Conservation (phyloP, 257 asterid species). For the Solanum sejunctum region DNA sequence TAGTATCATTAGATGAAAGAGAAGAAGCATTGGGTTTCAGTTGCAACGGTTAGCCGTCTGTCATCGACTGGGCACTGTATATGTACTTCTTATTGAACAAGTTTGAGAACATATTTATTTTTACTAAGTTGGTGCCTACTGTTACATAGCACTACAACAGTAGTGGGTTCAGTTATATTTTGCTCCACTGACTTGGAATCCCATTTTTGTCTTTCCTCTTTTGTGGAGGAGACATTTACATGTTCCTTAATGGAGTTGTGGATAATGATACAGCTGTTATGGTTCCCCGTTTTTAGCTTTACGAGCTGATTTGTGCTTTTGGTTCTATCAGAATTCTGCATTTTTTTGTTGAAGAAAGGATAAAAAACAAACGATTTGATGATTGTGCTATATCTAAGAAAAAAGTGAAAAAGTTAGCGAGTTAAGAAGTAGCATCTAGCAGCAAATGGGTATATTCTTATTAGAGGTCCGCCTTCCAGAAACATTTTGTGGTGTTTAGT, state of each 20-base stretch:
- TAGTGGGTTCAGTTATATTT: background rate
- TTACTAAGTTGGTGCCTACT: background rate
- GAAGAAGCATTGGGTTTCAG: background rate
- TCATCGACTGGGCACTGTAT: background rate
- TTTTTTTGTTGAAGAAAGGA: background rate
- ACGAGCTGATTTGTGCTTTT: background rate
- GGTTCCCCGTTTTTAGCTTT: background rate
- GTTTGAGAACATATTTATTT: background rate
- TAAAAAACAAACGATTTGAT: background rate
- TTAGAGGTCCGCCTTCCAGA: background rate
- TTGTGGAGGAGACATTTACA: background rate
- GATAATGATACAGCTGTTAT: background rate
- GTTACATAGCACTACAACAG: background rate
- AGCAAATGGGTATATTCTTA: background rate
- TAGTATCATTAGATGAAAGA: background rate
- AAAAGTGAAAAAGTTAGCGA: background rate
- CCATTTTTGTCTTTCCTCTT: background rate
- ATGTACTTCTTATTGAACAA: background rate
- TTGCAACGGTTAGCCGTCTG: background rate
- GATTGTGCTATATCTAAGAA: background rate
- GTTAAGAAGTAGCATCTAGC: background rate
- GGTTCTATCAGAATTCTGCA: background rate
- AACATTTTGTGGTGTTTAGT: background rate
- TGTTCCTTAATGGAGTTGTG: background rate
- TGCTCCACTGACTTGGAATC: background rate